Percentiles rank a stretch among this genome's conserved stretches.
Evolutionary conservation across 495 filamentous ascomycete species (phyloP).

Genomic region (Aspergillus ellipticus): DNA sequence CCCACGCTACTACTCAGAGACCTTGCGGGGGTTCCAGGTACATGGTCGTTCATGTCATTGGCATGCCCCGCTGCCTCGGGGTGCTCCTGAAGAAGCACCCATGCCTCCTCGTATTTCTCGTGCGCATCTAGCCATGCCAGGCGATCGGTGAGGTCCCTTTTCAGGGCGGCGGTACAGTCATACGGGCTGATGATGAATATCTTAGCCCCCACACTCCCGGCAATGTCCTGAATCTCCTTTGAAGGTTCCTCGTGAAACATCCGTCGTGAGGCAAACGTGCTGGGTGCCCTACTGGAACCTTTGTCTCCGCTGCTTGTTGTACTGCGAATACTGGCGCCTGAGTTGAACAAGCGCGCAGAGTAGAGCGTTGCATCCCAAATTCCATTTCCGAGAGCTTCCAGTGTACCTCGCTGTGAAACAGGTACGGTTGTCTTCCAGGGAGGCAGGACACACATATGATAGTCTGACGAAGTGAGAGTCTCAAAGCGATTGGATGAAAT

Average conservation of each 20-base stretch:
- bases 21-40: conserved; percentile 50
- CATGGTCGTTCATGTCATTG: conserved; percentile 49
- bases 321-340: conserved; percentile 77
- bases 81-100: conserved; percentile 81
- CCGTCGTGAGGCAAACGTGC: conserved; percentile 39
- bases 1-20: conserved; percentile 56
- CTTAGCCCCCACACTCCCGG: conserved; percentile 69
- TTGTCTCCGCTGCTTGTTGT: conserved; percentile 58
- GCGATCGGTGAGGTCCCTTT: conserved; percentile 79
- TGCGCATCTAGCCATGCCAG: conserved; percentile 78
- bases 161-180: conserved; percentile 84
- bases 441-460: conserved; percentile 81
- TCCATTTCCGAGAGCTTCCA: conserved; percentile 62
- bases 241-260: conserved; percentile 28
- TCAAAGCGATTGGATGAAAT: conserved; percentile 81
- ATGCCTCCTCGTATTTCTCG: conserved; percentile 75
- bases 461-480: conserved; percentile 82
- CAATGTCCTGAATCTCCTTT: conserved; percentile 42
- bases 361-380: conserved; percentile 81
- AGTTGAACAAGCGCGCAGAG: conserved; percentile 79
- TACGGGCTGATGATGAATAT: conserved; percentile 96
- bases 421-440: conserved; percentile 60
- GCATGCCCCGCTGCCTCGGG: conserved; percentile 49
- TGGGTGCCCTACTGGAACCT: conserved; percentile 41
- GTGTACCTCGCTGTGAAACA: conserved; percentile 58